These are phyloP conservation scores for Heritiera littoralis DNA, from an alignment of 345 rosid genomes.

Conservation along the genomic window DNA sequence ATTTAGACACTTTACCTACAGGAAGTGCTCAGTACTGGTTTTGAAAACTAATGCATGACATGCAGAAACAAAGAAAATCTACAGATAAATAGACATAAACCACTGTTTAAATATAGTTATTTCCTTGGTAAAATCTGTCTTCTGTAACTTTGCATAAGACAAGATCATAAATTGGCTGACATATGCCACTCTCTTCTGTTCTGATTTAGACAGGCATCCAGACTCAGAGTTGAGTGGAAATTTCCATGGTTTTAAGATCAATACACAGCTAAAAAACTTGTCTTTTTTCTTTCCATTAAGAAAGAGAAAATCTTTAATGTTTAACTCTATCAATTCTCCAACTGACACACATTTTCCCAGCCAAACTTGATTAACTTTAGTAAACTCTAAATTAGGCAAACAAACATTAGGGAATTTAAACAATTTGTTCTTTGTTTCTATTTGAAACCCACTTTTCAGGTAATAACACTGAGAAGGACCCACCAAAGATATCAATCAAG, in stretches of 20 bases:
- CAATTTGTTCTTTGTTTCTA: not conserved
- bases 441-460: not conserved
- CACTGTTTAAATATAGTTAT: not conserved
- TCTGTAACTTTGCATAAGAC: conserved; percentile 10
- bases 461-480: conserved; percentile 7
- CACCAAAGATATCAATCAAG: conserved; percentile 11
- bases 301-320: too few relatives aligned
- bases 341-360: not conserved
- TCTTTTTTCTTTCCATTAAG: not conserved
- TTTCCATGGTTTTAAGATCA: not conserved
- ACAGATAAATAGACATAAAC: not conserved
- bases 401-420: not conserved
- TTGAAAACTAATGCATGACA: conserved; percentile 1
- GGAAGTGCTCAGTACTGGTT: not conserved
- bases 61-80: conserved; percentile 5
- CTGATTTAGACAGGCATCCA: not conserved
- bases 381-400: not conserved
- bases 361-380: not conserved
- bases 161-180: conserved; percentile 1
- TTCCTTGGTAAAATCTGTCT: not conserved
- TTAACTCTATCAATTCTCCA: not conserved
- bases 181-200: not conserved
- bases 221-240: not conserved
- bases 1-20: conserved; percentile 23
- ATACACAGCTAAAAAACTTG: not conserved